Evolutionary conservation across 179 eudicot species (phyloP).

Genomic region (Spinacia oleracea): DNA sequence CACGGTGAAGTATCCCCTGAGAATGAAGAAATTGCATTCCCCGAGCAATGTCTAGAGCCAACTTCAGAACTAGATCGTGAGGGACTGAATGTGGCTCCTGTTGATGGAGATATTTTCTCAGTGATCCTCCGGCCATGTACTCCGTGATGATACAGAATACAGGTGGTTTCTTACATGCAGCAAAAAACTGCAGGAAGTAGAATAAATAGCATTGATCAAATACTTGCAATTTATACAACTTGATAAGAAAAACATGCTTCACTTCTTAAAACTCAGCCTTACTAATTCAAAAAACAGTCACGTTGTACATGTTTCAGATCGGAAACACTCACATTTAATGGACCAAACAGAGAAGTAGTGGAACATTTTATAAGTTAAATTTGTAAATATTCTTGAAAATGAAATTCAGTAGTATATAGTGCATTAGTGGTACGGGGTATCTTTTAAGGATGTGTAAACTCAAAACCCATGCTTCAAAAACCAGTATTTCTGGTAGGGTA

Average conservation of each 20-base stretch:
- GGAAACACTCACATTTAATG: neutral
- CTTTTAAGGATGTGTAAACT: neutral
- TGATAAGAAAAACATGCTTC: neutral
- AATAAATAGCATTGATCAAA: conserved; percentile 7
- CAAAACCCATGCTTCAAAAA: neutral
- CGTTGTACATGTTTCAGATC: neutral
- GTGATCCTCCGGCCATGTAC: conserved; percentile 90
- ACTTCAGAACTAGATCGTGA: conserved; percentile 56
- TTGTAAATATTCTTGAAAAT: neutral
- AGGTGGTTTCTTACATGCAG: conserved; percentile 95
- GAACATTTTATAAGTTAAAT: neutral
- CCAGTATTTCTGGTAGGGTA: neutral
- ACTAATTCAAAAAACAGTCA: neutral
- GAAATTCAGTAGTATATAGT: neutral
- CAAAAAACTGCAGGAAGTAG: conserved; percentile 66
- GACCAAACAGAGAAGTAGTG: too few relatives aligned
- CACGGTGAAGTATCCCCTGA: conserved; percentile 90
- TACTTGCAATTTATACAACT: neutral
- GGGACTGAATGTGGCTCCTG: conserved; percentile 90
- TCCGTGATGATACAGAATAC: conserved; percentile 97
- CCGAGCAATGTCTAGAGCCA: conserved; percentile 85
- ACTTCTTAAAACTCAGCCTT: neutral
- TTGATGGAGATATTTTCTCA: conserved; percentile 84
- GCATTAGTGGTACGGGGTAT: neutral
- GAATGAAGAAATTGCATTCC: conserved; percentile 99